Evolutionary conservation across 192 early-diverging fungal species (phyloP), one percentile per base, ranked within the genome.

Genomic region (Umbelopsis vinacea): DNA sequence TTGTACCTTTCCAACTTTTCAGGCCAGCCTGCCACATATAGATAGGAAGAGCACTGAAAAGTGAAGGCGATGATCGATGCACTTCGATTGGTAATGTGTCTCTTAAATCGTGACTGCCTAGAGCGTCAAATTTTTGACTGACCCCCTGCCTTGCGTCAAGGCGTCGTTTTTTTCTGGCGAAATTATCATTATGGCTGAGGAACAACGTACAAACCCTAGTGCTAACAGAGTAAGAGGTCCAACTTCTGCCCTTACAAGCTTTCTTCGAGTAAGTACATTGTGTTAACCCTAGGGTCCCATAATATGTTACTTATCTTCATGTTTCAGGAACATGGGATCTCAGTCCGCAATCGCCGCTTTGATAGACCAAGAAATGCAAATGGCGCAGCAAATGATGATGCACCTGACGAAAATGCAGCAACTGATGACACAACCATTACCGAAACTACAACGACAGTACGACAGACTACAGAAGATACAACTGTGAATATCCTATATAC

Each of bases 171-270:
- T 37, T 37, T n/a, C 17, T n/a, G 33, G 10, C 57, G 22, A 4
- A 37, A 3, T 35, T 35, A 37, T 63, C 29, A 0, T 6, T 11
- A 63, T 63, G 57, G 57, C 57, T 14, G 57, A 63, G 17, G 33
- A 26, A 37, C 57, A 63, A n/a, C 26, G 33, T 17, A 29, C 14
- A 37, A 63, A 63, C 19, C 0, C 10, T 14, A 33, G 14, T 14
- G 8, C 63, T 24, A 84, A 84, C 70, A 74, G 77, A 71, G 72
- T 86, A 1, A 72, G 83, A 52, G 85, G 85, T 8, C 85, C 85
- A 21, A 84, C 85, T 17, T 84, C 83, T 52, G 85, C 85, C 21
- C 72, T 86, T 45, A 79, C 76, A 45, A 82, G 74, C 11, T 86
- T 86, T 23, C 66, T 86, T 48, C 78, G 83, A 47, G 78, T 81